Conservation (phyloP, 768 basidiomycete species). For the Ramaria rubella region DNA sequence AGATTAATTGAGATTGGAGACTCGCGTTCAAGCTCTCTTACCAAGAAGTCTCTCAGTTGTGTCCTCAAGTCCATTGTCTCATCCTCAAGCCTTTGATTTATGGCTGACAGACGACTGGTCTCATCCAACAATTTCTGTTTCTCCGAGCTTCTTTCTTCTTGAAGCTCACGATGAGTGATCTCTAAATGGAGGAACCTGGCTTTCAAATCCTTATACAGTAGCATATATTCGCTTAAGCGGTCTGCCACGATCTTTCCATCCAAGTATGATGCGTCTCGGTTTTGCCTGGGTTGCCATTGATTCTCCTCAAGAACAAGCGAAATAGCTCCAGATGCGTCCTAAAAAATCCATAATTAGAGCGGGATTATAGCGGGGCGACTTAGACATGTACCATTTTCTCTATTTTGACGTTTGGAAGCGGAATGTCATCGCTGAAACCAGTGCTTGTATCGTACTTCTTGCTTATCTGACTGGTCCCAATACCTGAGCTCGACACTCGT, state of each 20-base stretch:
- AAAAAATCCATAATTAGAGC: neutral
- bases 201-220: neutral
- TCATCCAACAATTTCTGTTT: neutral
- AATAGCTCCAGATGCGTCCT: neutral
- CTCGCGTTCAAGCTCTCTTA: too few relatives aligned
- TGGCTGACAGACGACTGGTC: neutral
- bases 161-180: neutral
- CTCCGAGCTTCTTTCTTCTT: neutral
- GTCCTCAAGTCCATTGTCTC: neutral
- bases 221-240: slow-evolving; percentile 1
- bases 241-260: neutral
- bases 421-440: neutral
- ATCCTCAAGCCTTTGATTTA: neutral
- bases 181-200: neutral
- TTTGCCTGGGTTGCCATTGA: neutral
- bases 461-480: neutral
- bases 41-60: neutral
- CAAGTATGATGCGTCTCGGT: neutral
- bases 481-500: neutral
- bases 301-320: neutral
- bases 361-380: neutral
- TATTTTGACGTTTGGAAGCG: neutral
- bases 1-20: neutral
- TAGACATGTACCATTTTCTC: neutral
- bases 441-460: neutral